phyloP scores from a whole-genome alignment of 106 monocot species.

The Gastrodia elata region DNA sequence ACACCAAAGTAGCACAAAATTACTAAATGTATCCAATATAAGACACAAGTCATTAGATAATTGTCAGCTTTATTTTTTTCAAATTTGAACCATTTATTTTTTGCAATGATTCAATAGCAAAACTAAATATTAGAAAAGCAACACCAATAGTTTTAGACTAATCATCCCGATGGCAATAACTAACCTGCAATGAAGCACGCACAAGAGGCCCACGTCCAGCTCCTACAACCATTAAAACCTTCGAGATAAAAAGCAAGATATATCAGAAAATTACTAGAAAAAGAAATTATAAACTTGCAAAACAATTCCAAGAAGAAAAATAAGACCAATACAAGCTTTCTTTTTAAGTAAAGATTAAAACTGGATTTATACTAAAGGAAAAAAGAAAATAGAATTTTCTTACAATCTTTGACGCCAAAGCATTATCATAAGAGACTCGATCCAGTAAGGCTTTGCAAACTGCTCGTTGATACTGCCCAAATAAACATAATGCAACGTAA shows the following conservation, averaged over 20 bases:
- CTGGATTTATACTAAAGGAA: not conserved
- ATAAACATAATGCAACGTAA: not conserved
- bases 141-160: not conserved
- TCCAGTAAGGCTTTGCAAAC: constrained; percentile 77
- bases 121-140: not conserved
- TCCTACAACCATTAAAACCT: constrained; percentile 99
- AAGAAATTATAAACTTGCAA: not conserved
- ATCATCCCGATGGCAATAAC: not conserved
- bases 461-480: constrained; percentile 80
- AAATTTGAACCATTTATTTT: not conserved
- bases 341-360: not conserved
- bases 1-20: not conserved
- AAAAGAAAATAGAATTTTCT: constrained; percentile 12
- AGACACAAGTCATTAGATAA: not conserved
- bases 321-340: not conserved
- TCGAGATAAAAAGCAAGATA: constrained; percentile 8
- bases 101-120: not conserved
- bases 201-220: constrained; percentile 95
- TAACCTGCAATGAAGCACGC: constrained; percentile 93
- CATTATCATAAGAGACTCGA: constrained; percentile 58
- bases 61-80: not conserved
- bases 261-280: not conserved
- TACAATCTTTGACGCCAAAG: constrained; percentile 42
- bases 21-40: not conserved
- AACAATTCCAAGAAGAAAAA: not conserved